Evolutionary conservation across 1,139 yeast genomes (phyloP).

Genomic region (Suhomyces taliae): DNA sequence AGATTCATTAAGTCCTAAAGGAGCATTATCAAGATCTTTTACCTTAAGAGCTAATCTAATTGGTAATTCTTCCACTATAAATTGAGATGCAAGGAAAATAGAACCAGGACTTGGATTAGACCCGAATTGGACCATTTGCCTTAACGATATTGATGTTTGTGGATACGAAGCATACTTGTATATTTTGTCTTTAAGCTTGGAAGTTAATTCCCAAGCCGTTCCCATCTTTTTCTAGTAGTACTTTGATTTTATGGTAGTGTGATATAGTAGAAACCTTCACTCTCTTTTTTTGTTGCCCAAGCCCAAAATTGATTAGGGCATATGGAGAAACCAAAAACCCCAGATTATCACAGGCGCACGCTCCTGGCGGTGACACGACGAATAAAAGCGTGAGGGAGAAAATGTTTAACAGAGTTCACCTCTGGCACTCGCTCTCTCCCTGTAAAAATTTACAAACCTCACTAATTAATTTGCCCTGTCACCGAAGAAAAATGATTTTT

Average conservation of each 20-base stretch:
- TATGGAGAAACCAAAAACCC: neutral
- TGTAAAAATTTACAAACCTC: too few species aligned
- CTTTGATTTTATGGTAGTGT: neutral
- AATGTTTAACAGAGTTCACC: too few species aligned
- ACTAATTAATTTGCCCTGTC: too few species aligned
- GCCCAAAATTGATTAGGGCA: too few species aligned
- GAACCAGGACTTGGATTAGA: conserved; percentile 76
- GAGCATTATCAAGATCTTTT: conserved; percentile 78
- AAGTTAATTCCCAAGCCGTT: conserved; percentile 47
- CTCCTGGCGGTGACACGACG: conserved; percentile 1
- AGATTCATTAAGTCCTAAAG: conserved; percentile 69
- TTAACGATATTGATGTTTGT: conserved; percentile 79
- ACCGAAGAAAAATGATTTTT: neutral
- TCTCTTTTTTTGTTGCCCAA: too few species aligned
- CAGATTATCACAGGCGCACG: conserved; percentile 3
- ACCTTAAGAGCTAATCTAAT: conserved; percentile 84
- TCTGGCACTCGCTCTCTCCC: neutral
- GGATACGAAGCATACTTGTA: conserved; percentile 67
- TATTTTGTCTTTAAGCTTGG: conserved; percentile 39
- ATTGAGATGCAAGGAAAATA: conserved; percentile 79
- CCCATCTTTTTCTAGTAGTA: conserved; percentile 27
- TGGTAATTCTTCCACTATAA: conserved; percentile 84
- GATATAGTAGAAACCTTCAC: neutral
- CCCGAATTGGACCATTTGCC: conserved; percentile 95
- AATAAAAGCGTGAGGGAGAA: too few species aligned